Percentiles rank a stretch among this genome's conserved stretches.
These are phyloP conservation scores for Fulvia fulva DNA, from an alignment of 2,329 filamentous ascomycete genomes.

Conservation along the genomic window DNA sequence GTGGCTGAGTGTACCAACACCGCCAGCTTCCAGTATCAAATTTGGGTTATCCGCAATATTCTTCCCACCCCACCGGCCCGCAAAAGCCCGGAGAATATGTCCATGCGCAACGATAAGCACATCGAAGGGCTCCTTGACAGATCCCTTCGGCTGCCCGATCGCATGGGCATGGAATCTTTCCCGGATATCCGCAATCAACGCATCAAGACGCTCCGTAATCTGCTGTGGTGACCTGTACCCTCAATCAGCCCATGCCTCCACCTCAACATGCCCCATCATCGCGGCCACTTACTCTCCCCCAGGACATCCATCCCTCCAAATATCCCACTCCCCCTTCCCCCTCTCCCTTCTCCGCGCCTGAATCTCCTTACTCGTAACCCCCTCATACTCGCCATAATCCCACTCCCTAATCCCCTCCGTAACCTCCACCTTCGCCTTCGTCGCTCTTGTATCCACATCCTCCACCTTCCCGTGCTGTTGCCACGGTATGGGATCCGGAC, in stretches of 20 bases:
- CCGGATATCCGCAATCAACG: slow-evolving; percentile 70
- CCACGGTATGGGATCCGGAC: slow-evolving; percentile 67
- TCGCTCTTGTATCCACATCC: slow-evolving; percentile 28
- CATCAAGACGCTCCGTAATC: slow-evolving; percentile 68
- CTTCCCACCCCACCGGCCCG: slow-evolving; percentile 78
- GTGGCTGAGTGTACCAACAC: slow-evolving; percentile 51
- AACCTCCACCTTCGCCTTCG: slow-evolving; percentile 44
- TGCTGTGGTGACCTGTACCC: slow-evolving; percentile 62
- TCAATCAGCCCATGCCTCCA: not conserved
- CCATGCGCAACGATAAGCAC: slow-evolving; percentile 83
- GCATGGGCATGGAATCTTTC: slow-evolving; percentile 40
- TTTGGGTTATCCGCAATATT: slow-evolving; percentile 69
- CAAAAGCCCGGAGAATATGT: slow-evolving; percentile 82
- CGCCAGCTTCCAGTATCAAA: slow-evolving; percentile 69
- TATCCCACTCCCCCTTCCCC: slow-evolving; percentile 67
- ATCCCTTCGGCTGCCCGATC: slow-evolving; percentile 51
- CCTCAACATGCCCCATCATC: not conserved
- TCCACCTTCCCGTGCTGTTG: slow-evolving; percentile 24
- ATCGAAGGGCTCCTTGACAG: slow-evolving; percentile 50
- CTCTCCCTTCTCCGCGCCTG: slow-evolving; percentile 41
- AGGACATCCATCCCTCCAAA: slow-evolving; percentile 82
- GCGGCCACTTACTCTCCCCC: slow-evolving; percentile 56
- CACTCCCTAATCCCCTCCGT: slow-evolving; percentile 56
- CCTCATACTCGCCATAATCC: slow-evolving; percentile 63
- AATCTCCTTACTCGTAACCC: slow-evolving; percentile 52